Evolutionary conservation across 345 rosid genomes (phyloP).

Genomic region (Anastatica hierochuntica): DNA sequence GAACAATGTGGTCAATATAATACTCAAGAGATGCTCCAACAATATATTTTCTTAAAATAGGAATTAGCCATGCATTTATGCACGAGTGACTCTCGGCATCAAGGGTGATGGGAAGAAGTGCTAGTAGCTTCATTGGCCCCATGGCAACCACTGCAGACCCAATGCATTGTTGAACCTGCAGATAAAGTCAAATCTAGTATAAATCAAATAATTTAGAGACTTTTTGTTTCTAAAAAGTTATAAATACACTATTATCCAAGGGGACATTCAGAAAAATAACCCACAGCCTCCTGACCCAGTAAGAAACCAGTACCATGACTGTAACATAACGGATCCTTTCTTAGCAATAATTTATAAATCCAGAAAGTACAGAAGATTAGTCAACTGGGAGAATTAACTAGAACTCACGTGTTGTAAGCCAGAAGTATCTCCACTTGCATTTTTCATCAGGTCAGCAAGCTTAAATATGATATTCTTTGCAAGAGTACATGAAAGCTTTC

Average conservation of each 20-base stretch:
- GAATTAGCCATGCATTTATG: slow-evolving; percentile 70
- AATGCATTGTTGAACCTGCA: slow-evolving; percentile 67
- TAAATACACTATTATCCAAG: background rate
- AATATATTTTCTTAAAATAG: slow-evolving; percentile 53
- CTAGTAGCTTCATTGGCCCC: slow-evolving; percentile 67
- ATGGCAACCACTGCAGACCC: slow-evolving; percentile 82
- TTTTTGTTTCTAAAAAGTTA: background rate
- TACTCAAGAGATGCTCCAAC: slow-evolving; percentile 65
- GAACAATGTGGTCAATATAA: slow-evolving; percentile 72
- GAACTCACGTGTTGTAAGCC: slow-evolving; percentile 44
- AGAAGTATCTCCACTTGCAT: slow-evolving; percentile 27
- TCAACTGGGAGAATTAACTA: background rate
- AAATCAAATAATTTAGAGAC: too few relatives aligned
- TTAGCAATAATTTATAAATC: slow-evolving; percentile 1
- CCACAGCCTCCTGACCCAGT: background rate
- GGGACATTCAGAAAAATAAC: background rate
- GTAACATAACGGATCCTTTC: background rate
- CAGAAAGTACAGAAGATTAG: background rate
- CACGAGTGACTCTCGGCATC: slow-evolving; percentile 39
- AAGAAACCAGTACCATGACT: background rate
- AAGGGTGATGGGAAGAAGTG: slow-evolving; percentile 58
- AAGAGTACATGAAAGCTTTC: slow-evolving; percentile 43
- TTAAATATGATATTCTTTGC: slow-evolving; percentile 48
- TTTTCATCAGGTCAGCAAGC: slow-evolving; percentile 55
- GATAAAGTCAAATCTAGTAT: slow-evolving; percentile 15